phyloP scores from a whole-genome alignment of 768 basidiomycete genomes.

The Suillus ampliporus region DNA sequence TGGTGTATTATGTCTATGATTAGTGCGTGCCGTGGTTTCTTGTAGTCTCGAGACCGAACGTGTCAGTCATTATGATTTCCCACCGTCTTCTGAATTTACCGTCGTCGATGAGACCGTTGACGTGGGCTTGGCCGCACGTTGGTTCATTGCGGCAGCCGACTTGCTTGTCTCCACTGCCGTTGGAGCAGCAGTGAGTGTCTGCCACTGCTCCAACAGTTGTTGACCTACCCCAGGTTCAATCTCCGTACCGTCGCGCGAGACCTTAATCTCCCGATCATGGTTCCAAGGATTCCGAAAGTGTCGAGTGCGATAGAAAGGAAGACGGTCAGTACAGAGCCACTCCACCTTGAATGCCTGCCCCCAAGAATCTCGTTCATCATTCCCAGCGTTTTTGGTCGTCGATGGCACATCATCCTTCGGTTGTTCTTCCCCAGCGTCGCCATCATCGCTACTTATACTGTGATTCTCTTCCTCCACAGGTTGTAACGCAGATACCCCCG shows the following conservation, averaged over 20 bases:
- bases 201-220: slow-evolving; percentile 74
- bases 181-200: slow-evolving; percentile 35
- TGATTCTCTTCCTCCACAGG: slow-evolving; percentile 31
- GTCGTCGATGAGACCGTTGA: neutral
- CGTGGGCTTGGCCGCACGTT: slow-evolving; percentile 16
- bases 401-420: slow-evolving; percentile 21
- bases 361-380: slow-evolving; percentile 51
- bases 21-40: neutral
- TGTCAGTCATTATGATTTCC: slow-evolving; percentile 7
- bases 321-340: slow-evolving; percentile 74
- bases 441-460: slow-evolving; percentile 16
- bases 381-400: neutral
- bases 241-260: slow-evolving; percentile 91
- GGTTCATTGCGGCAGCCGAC: neutral
- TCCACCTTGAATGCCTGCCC: slow-evolving; percentile 82
- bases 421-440: slow-evolving; percentile 25
- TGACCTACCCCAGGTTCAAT: slow-evolving; percentile 81
- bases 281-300: slow-evolving; percentile 95
- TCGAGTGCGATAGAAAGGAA: slow-evolving; percentile 79
- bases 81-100: neutral
- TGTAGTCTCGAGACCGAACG: neutral
- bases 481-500: slow-evolving; percentile 19
- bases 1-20: slow-evolving; percentile 11
- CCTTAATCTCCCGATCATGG: slow-evolving; percentile 78
- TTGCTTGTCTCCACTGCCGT: slow-evolving; percentile 7